Evolutionary conservation across 371 early-diverging fungal species (phyloP), one percentile per base, ranked within the genome.

Genomic region (Mortierella sp.): DNA sequence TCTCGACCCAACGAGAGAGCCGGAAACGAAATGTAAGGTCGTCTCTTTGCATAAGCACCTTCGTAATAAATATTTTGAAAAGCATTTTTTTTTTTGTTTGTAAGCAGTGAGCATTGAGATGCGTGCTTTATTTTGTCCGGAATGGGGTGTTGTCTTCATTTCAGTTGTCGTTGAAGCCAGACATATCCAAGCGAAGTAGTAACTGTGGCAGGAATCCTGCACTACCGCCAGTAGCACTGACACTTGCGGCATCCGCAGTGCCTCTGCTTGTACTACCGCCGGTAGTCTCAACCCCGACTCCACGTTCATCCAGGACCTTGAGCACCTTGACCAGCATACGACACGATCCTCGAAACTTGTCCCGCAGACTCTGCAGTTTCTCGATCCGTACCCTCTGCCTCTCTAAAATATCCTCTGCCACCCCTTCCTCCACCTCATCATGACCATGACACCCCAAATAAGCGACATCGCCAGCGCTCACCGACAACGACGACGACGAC

Each of bases 301-400:
- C 92, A 31, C 89, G 88, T 37, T 88, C 83, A 31, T 89, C 89
- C 72, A 92, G 64, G 10, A 75, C 57, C 40, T 71, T 83, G 34
- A 92, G 73, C 1, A 89, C 83, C 59, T 86, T 77, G 4, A 88
- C 64, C 79, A 92, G 87, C 57, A 87, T 77, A 2, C 74, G 73
- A 19, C 87, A 77, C 72, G 88, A 77, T 28, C 75, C 73, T 26
- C 77, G 77, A 71, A 90, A 91, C 28, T 86, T 79, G 0, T 87
- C 74, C 64, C 87, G 88, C 48, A 86, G 40, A 21, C 28, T 67
- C 44, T 79, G 73, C 64, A 84, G 19, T 21, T 78, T 80, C 57
- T 8, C 26, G 73, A 78, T 48, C 37, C 80, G 44, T 13, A 72
- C 51, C 74, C 40, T 37, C 11, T 67, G 67, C 37, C 40, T 21